Percentiles rank a stretch among this genome's conserved stretches.
These are phyloP conservation scores for Apiospora rasikravindrae DNA, from an alignment of 2,329 filamentous ascomycete species.

Conservation along the genomic window DNA sequence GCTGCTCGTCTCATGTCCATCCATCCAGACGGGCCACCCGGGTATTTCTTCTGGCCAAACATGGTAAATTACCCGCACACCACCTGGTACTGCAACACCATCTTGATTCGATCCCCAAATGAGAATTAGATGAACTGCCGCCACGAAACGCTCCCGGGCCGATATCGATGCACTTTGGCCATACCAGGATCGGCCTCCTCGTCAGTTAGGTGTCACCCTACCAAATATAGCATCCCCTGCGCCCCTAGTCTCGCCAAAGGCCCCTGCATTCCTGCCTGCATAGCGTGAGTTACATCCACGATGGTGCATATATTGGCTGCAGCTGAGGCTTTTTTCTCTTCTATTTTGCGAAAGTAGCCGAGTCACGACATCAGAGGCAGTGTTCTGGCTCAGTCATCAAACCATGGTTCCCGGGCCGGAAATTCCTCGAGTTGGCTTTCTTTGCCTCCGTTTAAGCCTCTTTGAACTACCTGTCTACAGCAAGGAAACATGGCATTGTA, in stretches of 20 bases:
- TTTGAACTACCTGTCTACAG: neutral
- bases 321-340: neutral
- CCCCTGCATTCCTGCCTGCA: neutral
- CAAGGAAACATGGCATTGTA: neutral
- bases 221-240: neutral
- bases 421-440: neutral
- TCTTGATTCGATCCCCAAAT: slow-evolving; percentile 12
- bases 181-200: neutral
- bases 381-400: neutral
- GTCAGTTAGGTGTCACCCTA: neutral
- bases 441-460: too few relatives aligned
- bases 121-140: neutral
- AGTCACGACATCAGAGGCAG: neutral
- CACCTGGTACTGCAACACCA: neutral
- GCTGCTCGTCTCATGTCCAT: neutral
- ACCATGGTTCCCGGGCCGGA: neutral
- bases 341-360: neutral
- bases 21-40: slow-evolving; percentile 1
- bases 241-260: neutral
- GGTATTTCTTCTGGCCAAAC: neutral
- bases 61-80: neutral
- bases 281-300: neutral
- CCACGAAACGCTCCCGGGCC: neutral
- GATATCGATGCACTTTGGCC: neutral
- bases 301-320: slow-evolving; percentile 10